Base-by-base conservation (phyloP, 139 green algal genomes). In the Deuterostichococcus epilithicus region DNA sequence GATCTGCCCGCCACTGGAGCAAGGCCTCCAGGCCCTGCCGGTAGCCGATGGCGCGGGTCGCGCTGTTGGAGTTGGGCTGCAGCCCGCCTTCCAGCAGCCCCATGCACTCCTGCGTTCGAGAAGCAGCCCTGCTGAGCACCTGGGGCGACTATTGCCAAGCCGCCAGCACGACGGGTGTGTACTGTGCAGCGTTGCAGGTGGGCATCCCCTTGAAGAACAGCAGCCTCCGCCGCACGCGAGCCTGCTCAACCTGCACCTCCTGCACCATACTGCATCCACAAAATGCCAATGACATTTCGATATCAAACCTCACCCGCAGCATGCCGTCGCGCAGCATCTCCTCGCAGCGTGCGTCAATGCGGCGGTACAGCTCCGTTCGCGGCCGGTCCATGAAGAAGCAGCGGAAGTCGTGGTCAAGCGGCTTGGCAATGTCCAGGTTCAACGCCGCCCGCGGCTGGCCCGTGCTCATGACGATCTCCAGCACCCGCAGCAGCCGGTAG, bases 301-400 rank as follows among this genome's bases (percentile, higher is more conserved):
- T 33, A 60, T 52, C 1, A 3, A 1, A 77, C 8, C 28, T 30
- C 44, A 84, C 84, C 80, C 75, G 39, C 38, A 89, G 65, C 63
- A 91, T 36, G 28, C 85, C 83, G 3, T 69, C 58, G 2, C 22
- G 26, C 60, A 97, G 83, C 92, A 97, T 97, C 26, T 90, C 70
- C 80, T 97, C 94, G 28, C 91, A 86, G 23, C 94, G 80, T 5
- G 39, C 39, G 33, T 87, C 87, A 34, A 97, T 96, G 69, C 90
- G 85, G 34, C 88, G 81, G 79, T 92, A 97, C 67, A 97, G 86
- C 72, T 90, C 58, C 2, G 89, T 15, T 0, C 94, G 84, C 0
- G 88, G 85, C 18, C 92, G 75, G 77, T 88, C 73, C 63, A 97
- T 81, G 79, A 97, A 97, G 87, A 97, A 97, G 81, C 85, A 90